Conservation (phyloP, 108 stramenopile species). For the Discostella stelligeroides region DNA sequence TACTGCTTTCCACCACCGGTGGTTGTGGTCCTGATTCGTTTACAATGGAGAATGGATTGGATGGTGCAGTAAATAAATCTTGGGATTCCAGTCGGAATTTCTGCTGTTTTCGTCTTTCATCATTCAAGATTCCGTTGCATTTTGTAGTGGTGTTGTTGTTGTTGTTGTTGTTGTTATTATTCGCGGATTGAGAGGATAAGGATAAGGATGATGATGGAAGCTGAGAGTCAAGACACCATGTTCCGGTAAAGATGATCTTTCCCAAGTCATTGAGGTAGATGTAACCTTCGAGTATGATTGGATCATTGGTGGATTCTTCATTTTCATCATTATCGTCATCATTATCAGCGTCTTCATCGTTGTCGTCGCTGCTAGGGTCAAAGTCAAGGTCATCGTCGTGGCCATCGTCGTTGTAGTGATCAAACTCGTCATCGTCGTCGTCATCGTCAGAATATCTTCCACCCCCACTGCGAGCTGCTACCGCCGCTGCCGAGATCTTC, state of each 20-base stretch:
- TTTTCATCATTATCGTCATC: constrained; percentile 13
- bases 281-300: constrained; percentile 27
- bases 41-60: neutral
- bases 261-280: constrained; percentile 42
- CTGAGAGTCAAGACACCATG: too few species aligned
- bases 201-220: too few species aligned
- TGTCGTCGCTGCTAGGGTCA: constrained; percentile 39
- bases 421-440: too few species aligned
- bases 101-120: constrained; percentile 5
- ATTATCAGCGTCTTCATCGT: constrained; percentile 15
- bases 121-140: neutral
- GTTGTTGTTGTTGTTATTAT: too few species aligned
- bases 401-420: too few species aligned
- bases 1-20: too few species aligned
- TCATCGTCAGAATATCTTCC: too few species aligned
- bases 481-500: too few species aligned
- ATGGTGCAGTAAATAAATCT: constrained; percentile 6
- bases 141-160: too few species aligned
- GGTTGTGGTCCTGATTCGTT: neutral
- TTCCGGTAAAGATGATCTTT: constrained; percentile 43
- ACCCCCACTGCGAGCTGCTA: too few species aligned
- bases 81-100: constrained; percentile 51
- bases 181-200: too few species aligned
- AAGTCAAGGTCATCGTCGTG: constrained; percentile 31
- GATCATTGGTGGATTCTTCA: constrained; percentile 6